A percentile compares a stretch with the other conserved stretches of the same genome.
Conservation (phyloP, 2,329 filamentous ascomycete genomes). For the Zymoseptoria ardabiliae region DNA sequence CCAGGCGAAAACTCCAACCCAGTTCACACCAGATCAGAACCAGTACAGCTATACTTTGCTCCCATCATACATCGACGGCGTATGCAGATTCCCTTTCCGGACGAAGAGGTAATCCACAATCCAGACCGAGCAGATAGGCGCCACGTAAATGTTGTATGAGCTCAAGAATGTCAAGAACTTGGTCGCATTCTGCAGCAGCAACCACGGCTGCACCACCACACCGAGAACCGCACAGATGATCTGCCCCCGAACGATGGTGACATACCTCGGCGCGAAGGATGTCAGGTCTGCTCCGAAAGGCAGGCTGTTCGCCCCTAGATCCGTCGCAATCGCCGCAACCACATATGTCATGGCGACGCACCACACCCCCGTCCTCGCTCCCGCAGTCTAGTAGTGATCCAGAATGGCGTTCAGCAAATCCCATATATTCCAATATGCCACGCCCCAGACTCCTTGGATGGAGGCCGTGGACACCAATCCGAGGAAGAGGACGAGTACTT, state of each 20-base stretch:
- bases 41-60: conserved; percentile 15
- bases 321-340: conserved; percentile 39
- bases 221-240: conserved; percentile 35
- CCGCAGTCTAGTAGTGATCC: conserved; percentile 33
- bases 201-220: conserved; percentile 36
- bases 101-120: conserved; percentile 36
- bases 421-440: conserved; percentile 41
- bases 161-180: conserved; percentile 39
- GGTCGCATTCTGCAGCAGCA: conserved; percentile 35
- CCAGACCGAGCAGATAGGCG: conserved; percentile 33
- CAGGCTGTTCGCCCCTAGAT: conserved; percentile 37
- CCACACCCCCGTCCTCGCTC: conserved; percentile 35
- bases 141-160: conserved; percentile 34
- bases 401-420: conserved; percentile 38
- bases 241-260: conserved; percentile 39
- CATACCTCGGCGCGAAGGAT: conserved; percentile 36
- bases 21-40: conserved; percentile 17
- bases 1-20: conserved; percentile 16
- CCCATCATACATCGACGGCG: conserved; percentile 32
- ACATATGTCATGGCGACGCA: conserved; percentile 31
- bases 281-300: conserved; percentile 38
- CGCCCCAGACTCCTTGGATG: conserved; percentile 28
- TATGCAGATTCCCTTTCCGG: conserved; percentile 36
- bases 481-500: conserved; percentile 36
- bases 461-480: conserved; percentile 36